Evolutionary conservation across 2,329 filamentous ascomycete species (phyloP).

Genomic region (Dactylonectria macrodidyma): DNA sequence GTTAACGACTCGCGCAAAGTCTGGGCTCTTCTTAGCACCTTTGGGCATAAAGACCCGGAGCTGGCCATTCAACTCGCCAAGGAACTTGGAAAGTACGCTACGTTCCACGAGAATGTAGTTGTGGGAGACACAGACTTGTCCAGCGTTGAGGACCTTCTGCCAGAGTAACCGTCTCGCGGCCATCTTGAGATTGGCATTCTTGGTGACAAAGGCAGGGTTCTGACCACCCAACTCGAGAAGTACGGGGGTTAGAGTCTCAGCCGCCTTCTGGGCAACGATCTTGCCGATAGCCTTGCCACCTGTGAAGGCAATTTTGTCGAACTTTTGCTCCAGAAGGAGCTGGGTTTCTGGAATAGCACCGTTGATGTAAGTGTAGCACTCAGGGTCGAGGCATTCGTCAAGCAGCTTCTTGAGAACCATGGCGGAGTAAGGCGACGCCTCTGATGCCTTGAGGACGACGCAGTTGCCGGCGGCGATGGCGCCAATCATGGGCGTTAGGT

Average conservation of each 20-base stretch:
- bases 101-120: constrained; percentile 93
- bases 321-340: constrained; percentile 87
- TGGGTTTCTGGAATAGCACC: constrained; percentile 86
- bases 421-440: constrained; percentile 82
- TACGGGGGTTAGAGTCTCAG: constrained; percentile 89
- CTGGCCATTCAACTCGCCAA: constrained; percentile 80
- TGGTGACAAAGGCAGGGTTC: constrained; percentile 94
- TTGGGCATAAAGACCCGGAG: constrained; percentile 87
- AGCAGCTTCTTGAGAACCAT: constrained; percentile 86
- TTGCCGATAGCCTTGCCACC: constrained; percentile 84
- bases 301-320: constrained; percentile 99
- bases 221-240: constrained; percentile 90
- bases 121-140: constrained; percentile 93
- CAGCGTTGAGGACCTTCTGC: constrained; percentile 89
- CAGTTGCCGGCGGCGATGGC: constrained; percentile 95
- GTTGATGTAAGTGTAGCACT: constrained; percentile 84
- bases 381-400: constrained; percentile 81
- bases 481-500: constrained; percentile 84
- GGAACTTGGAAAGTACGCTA: constrained; percentile 78
- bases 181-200: constrained; percentile 82
- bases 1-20: constrained; percentile 88
- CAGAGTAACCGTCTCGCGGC: constrained; percentile 89
- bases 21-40: constrained; percentile 82
- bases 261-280: constrained; percentile 91
- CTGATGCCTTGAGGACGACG: constrained; percentile 90